Conservation (phyloP, 2,329 filamentous ascomycete species). For the Claviceps sp. region DNA sequence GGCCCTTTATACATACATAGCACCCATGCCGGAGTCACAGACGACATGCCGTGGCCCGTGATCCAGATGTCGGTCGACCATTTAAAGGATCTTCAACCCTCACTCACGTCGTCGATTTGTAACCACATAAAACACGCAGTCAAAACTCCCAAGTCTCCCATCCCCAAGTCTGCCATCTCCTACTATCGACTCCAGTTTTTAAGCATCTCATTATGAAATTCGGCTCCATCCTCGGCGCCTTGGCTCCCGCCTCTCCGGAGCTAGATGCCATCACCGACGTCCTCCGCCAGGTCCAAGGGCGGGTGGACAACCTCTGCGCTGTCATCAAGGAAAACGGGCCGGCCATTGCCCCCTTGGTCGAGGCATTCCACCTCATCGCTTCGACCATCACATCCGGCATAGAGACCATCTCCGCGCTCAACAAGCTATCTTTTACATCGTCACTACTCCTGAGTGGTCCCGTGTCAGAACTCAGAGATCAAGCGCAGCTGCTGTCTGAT, state of each 20-base stretch:
- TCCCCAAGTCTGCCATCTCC: background rate
- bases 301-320: background rate
- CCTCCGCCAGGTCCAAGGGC: background rate
- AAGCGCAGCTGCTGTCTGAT: background rate
- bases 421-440: background rate
- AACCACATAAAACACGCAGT: background rate
- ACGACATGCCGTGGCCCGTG: background rate
- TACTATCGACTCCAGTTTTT: background rate
- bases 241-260: background rate
- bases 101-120: too few relatives aligned
- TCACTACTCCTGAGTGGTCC: background rate
- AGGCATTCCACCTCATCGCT: background rate
- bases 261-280: background rate
- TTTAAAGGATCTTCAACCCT: background rate
- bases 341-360: background rate
- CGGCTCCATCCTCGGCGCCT: background rate
- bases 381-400: background rate
- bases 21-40: background rate
- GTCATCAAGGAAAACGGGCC: background rate
- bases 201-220: background rate
- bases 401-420: background rate
- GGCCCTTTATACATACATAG: too few relatives aligned
- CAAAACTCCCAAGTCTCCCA: background rate
- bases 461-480: background rate
- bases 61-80: background rate